Evolutionary conservation across 2,329 filamentous ascomycete genomes (phyloP), one percentile per base, ranked within the genome.

Genomic region (Samsoniella hepiali): DNA sequence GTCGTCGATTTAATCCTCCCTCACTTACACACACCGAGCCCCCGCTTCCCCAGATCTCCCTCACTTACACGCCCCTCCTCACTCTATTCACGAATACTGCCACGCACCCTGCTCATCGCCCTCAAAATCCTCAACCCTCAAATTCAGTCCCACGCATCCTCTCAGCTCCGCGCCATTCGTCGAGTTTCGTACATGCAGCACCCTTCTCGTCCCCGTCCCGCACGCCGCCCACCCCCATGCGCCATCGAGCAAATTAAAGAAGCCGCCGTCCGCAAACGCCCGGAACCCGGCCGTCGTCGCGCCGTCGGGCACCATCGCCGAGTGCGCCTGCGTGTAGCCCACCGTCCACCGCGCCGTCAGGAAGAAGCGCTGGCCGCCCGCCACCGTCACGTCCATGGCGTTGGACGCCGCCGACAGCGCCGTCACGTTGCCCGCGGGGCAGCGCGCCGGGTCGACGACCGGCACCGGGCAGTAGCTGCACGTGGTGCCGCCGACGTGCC

Each of bases 261-360:
- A 71, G 1, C 74, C 74, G 36, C 74, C 74, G 45, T 69, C 69
- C 47, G 65, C 27, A 63, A 72, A 75, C 15, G 73, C 72, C 1
- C 63, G 69, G 29, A 75, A 71, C 5, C 72, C 72, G 11, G 65
- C 69, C 27, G 51, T 45, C 22, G 64, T 65, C 53, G 72, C 70
- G 2, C 72, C 72, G 2, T 63, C 13, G 0, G 74, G 74, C 29
- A 73, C 67, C 55, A 64, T 58, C 2, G 71, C 72, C 63, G 72
- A 74, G 62, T 76, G 74, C 1, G 74, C 74, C 67, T 73, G 72
- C 15, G 73, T 75, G 67, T 73, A 73, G 15, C 65, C 71, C 29
- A 76, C 65, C 40, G 68, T 68, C 70, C 72, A 71, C 44, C 64
- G 54, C 1, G 70, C 63, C 32, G 68, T 68, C 10, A 76, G 67